A percentile compares a stretch with the other conserved stretches of the same genome.
Conservation (phyloP, 2,329 filamentous ascomycete species). For the Calonectria honghensis region DNA sequence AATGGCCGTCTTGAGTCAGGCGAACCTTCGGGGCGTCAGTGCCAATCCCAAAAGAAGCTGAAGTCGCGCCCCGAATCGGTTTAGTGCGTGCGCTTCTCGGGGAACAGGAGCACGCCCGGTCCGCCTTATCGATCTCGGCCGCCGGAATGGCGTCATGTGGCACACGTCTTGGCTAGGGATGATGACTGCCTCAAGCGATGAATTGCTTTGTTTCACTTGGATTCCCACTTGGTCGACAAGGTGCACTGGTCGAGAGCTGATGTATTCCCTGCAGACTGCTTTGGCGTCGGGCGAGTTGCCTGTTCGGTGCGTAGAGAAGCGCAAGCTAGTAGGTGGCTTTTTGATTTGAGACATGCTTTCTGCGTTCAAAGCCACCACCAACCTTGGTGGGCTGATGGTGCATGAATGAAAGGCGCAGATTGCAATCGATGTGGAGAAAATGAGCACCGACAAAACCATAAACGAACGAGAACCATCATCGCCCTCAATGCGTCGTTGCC, state of each 20-base stretch:
- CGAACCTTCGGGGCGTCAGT: not conserved
- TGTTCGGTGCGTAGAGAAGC: not conserved
- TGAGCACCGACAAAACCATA: not conserved
- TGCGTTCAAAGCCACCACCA: not conserved
- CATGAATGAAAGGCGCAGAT: not conserved
- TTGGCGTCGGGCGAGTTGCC: conserved; percentile 2
- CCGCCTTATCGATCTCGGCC: not conserved
- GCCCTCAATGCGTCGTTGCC: not conserved
- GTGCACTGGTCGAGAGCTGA: not conserved
- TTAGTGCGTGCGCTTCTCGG: not conserved
- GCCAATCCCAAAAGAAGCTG: not conserved
- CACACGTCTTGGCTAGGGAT: not conserved
- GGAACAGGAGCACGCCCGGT: not conserved
- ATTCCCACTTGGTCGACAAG: not conserved
- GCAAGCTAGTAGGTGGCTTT: not conserved
- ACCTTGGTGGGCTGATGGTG: not conserved
- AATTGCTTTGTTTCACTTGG: not conserved
- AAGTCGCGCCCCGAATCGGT: not conserved
- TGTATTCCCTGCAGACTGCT: not conserved
- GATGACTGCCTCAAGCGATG: not conserved
- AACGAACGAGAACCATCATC: not conserved
- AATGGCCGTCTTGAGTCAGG: not conserved
- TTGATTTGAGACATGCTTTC: not conserved
- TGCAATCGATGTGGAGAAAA: not conserved
- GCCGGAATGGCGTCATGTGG: not conserved